Percentiles rank a stretch among this genome's conserved stretches.
These are phyloP conservation scores for Avena insularis DNA, from an alignment of 176 grass and related monocot species.

Conservation along the genomic window DNA sequence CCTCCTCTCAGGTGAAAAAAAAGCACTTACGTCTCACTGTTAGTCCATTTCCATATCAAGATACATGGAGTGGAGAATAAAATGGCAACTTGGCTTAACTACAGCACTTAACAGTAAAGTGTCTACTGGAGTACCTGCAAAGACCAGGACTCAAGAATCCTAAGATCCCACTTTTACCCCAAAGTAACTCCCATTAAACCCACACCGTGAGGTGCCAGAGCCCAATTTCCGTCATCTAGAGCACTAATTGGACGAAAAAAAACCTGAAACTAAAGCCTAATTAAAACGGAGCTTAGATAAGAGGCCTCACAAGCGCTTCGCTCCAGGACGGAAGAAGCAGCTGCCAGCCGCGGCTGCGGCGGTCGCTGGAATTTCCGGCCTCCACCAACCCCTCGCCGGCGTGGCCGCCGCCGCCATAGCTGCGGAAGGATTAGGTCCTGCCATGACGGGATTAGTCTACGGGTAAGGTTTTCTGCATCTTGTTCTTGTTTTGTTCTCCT, in stretches of 20 bases:
- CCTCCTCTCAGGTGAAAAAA: not conserved
- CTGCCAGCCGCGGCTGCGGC: not conserved
- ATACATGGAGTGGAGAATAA: not conserved
- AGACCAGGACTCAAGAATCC: not conserved
- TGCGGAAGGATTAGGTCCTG: constrained; percentile 32
- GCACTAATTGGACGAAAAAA: not conserved
- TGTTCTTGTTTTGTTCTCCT: not conserved
- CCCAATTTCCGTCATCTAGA: not conserved
- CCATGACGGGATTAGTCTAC: not conserved
- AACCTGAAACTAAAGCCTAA: not conserved
- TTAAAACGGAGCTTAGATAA: not conserved
- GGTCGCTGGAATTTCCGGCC: not conserved
- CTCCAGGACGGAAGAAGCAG: constrained; percentile 25
- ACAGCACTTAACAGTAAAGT: not conserved
- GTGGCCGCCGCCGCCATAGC: constrained; percentile 36
- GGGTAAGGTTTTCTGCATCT: constrained; percentile 39
- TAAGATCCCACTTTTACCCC: constrained; percentile 10
- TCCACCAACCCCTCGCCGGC: constrained; percentile 45
- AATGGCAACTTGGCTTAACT: not conserved
- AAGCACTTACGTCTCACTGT: no score
- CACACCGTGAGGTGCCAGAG: not conserved
- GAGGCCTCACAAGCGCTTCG: constrained; percentile 43
- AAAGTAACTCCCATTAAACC: not conserved
- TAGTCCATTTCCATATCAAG: no score
- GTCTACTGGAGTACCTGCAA: not conserved